Evolutionary conservation across 164 flowering plant genomes (phyloP), one percentile per base, ranked within the genome.

Genomic region (Tetracentron sinense): DNA sequence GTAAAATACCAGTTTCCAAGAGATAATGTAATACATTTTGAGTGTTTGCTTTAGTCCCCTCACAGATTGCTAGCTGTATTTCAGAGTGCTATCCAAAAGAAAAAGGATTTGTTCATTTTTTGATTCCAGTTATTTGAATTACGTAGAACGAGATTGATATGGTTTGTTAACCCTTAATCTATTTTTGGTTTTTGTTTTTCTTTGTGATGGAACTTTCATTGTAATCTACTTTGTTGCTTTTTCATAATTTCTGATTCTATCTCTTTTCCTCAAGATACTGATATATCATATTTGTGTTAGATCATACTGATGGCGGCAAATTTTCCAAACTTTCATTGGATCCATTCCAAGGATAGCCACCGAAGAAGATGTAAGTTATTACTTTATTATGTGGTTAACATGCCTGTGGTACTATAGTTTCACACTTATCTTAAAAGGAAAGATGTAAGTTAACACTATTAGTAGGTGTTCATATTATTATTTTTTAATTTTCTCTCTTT

Each of bases 331-430:
- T 94, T 60, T 95, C 76, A 80, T 92, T 65, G 97, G 97, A 28
- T 95, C 97, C 23, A 97, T 95, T 60, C 97, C 99, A 7, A 82
- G 87, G 80, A 91, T 94, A 55, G 89, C 90, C 19, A 82, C 82
- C 8, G 99, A 92, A 74, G 88, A 86, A 67, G 92, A 91, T 51
- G 99, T 94, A 72, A 86, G 96, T 78, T 44, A 7, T 49, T 42
- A 20, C 33, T 31, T 54, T 19, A 20, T 62, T 29, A 50, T 23
- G 26, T 20, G 27, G 6, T 29, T 22, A 29, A 56, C 51, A 44
- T 59, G 62, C 51, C 16, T 11, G 46, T 35, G 20, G 14, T 35
- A 29, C 27, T 16, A 15, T 14, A 8, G n/a, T n/a, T 38, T 38
- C 44, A 38, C 15, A 38, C 44, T 4, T 1, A 16, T 38, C 1